Base-by-base conservation (phyloP, 768 basidiomycete species). In the Lactifluus rugatus region DNA sequence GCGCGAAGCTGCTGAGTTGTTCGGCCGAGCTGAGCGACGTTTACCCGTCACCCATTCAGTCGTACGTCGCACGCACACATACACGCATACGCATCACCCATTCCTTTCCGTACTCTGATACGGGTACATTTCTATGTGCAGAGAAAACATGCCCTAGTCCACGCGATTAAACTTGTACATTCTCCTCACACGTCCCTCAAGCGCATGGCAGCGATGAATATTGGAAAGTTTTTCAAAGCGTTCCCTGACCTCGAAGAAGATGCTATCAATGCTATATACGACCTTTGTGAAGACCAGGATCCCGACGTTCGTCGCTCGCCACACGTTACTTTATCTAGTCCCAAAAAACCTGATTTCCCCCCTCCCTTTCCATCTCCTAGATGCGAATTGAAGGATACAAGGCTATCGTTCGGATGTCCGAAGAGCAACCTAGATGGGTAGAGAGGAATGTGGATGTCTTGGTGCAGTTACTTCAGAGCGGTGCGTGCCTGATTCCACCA, bases 201-300 rank as follows among this genome's bases (percentile, higher is more conserved):
- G 64, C 76, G 75, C 25, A 71, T 83, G 32, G 83, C 81, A 0
- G 85, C 84, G 0, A 70, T 70, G 32, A 76, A 81, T 52, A 78
- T 88, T 56, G 78, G 74, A 34, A 62, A 70, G 49, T 83, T 83
- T 67, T 81, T 87, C 72, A 78, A 72, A 62, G 81, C 84, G 68
- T 84, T 85, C 63, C 80, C 81, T 0, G 86, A 85, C 46, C 71
- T 84, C n/a, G 83, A 86, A 67, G 87, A 88, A 63, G 79, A 79
- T 21, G 83, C 83, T 6, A 85, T 88, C 65, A 83, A 88, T 64
- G 82, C 83, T n/a, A 77, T 88, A 13, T 88, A 87, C 64, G 86
- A 88, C 70, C 71, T 88, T 0, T 88, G 86, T 66, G 86, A 88
- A 68, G 86, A 88, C 71, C 78, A 78, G 48, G 76, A 78, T 39